These are phyloP conservation scores for Trichoderma breve DNA, from an alignment of 2,329 filamentous ascomycete genomes.

Conservation along the genomic window DNA sequence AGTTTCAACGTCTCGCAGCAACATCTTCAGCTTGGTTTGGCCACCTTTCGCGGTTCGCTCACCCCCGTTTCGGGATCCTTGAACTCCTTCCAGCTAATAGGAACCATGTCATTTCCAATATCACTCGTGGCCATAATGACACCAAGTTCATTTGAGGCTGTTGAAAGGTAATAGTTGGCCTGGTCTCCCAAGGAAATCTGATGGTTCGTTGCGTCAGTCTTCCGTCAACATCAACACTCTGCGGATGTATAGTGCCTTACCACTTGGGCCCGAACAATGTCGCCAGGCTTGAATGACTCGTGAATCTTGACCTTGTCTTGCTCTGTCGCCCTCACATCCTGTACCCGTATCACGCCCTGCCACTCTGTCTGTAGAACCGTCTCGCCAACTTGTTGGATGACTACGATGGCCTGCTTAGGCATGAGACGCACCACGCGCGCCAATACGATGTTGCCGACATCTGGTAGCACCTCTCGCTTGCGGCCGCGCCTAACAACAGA, in stretches of 20 bases:
- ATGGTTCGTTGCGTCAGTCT: not conserved
- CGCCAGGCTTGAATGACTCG: slow-evolving; percentile 87
- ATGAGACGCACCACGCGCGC: slow-evolving; percentile 83
- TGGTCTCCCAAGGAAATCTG: slow-evolving; percentile 90
- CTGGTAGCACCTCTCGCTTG: slow-evolving; percentile 73
- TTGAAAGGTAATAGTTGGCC: slow-evolving; percentile 91
- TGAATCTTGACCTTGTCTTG: slow-evolving; percentile 92
- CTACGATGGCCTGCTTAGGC: slow-evolving; percentile 78
- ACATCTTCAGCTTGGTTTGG: slow-evolving; percentile 60
- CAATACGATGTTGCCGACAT: slow-evolving; percentile 76
- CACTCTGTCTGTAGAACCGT: slow-evolving; percentile 74
- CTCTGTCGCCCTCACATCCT: slow-evolving; percentile 92
- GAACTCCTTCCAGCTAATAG: slow-evolving; percentile 94
- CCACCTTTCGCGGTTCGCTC: slow-evolving; percentile 84
- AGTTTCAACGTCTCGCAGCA: not conserved
- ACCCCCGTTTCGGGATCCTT: slow-evolving; percentile 75
- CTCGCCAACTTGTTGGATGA: slow-evolving; percentile 78
- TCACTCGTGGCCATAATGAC: slow-evolving; percentile 93
- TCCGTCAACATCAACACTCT: not conserved
- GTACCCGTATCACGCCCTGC: slow-evolving; percentile 79
- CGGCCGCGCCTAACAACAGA: slow-evolving; percentile 51
- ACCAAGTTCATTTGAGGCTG: slow-evolving; percentile 84
- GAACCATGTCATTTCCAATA: slow-evolving; percentile 84
- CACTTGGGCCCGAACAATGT: slow-evolving; percentile 84
- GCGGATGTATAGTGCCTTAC: slow-evolving; percentile 45